Conservation (phyloP, 2,329 filamentous ascomycete genomes). For the Penicillium brasilianum region DNA sequence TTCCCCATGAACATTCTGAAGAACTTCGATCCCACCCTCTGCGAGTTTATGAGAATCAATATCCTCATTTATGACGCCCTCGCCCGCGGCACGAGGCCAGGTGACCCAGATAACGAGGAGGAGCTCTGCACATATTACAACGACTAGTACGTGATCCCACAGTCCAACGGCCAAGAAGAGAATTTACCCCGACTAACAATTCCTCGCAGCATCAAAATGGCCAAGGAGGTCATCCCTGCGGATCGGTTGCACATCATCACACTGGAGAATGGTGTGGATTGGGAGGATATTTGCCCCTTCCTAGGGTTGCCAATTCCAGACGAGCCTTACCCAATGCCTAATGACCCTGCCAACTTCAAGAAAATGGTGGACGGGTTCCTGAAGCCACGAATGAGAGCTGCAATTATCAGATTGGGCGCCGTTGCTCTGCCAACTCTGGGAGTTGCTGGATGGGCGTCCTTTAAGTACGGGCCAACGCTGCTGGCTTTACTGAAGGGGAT, state of each 20-base stretch:
- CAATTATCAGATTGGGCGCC: conserved; percentile 20
- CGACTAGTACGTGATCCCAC: conserved; percentile 27
- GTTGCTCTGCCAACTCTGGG: conserved; percentile 21
- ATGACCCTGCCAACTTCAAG: conserved; percentile 31
- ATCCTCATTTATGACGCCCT: conserved; percentile 18
- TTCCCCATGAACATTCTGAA: conserved; percentile 32
- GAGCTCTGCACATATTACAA: conserved; percentile 24
- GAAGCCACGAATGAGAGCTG: conserved; percentile 17
- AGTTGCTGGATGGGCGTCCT: conserved; percentile 17
- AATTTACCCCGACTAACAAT: neutral
- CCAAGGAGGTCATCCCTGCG: conserved; percentile 27
- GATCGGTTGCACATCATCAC: conserved; percentile 27
- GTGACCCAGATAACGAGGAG: conserved; percentile 20
- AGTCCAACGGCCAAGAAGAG: too few relatives aligned
- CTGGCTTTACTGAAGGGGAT: conserved; percentile 7
- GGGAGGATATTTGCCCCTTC: conserved; percentile 34
- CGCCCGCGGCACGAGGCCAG: conserved; percentile 18
- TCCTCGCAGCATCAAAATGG: conserved; percentile 23
- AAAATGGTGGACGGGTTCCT: conserved; percentile 18
- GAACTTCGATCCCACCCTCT: conserved; percentile 24
- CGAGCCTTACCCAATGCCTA: conserved; percentile 27
- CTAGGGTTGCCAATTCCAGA: conserved; percentile 27
- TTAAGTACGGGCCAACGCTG: conserved; percentile 15
- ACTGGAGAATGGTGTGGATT: conserved; percentile 31
- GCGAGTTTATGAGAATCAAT: conserved; percentile 22